These are phyloP conservation scores for Penstemon barbatus DNA, from an alignment of 257 asterid species.

Conservation along the genomic window DNA sequence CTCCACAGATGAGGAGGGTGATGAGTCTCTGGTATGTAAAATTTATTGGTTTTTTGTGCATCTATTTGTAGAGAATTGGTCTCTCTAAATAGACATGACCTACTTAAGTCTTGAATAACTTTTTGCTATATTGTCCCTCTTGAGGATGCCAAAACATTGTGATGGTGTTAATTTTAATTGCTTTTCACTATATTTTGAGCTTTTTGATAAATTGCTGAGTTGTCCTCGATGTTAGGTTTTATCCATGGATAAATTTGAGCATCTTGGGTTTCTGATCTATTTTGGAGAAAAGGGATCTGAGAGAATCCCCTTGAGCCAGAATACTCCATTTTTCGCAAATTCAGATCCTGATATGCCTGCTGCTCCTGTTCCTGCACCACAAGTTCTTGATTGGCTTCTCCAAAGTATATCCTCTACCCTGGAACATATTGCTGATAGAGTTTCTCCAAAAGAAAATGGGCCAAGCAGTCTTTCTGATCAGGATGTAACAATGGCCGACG, in stretches of 20 bases:
- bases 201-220: conserved; percentile 27
- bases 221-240: conserved; percentile 53
- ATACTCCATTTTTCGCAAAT: conserved; percentile 86
- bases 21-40: conserved; percentile 70
- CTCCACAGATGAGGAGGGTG: conserved; percentile 73
- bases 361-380: conserved; percentile 86
- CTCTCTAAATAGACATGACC: conserved; percentile 16
- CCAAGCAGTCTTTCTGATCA: conserved; percentile 65
- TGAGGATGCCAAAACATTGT: no score
- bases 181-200: conserved; percentile 1
- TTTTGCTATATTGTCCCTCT: no score
- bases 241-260: conserved; percentile 81
- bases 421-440: conserved; percentile 76
- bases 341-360: conserved; percentile 98
- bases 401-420: conserved; percentile 72
- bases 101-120: not conserved
- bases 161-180: not conserved
- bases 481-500: conserved; percentile 86
- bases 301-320: conserved; percentile 73
- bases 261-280: conserved; percentile 74
- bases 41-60: conserved; percentile 18
- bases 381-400: conserved; percentile 88
- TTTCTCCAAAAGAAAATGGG: conserved; percentile 79
- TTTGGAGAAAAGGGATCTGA: conserved; percentile 79
- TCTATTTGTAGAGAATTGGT: not conserved